These are phyloP conservation scores for Spatholobus suberectus DNA, from an alignment of 306 rosid species.

Conservation along the genomic window DNA sequence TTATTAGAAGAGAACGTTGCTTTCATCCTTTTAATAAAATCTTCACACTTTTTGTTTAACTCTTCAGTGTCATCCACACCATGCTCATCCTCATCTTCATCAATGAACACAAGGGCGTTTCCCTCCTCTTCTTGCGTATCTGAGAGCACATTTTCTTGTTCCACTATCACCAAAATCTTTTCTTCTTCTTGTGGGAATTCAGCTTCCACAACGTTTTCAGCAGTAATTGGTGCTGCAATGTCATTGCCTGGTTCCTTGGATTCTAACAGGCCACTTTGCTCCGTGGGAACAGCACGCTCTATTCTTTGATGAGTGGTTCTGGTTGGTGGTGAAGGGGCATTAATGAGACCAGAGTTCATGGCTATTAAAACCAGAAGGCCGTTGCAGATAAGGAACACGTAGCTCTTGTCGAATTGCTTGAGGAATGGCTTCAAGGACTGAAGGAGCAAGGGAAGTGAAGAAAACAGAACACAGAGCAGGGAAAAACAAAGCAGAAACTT, in stretches of 20 bases:
- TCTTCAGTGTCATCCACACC: constrained; percentile 59
- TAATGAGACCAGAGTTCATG: constrained; percentile 51
- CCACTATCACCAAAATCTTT: not conserved
- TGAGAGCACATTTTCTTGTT: not conserved
- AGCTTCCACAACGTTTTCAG: not conserved
- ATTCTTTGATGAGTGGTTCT: not conserved
- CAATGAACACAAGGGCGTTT: not conserved
- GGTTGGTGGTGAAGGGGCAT: constrained; percentile 34
- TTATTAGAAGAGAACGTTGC: constrained; percentile 48
- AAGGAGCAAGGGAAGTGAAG: constrained; percentile 41
- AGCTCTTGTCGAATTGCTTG: constrained; percentile 54
- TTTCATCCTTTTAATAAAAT: constrained; percentile 74
- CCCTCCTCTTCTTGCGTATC: not conserved
- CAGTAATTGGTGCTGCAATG: not conserved
- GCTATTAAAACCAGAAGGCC: constrained; percentile 59
- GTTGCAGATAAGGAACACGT: constrained; percentile 74
- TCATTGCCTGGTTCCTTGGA: not conserved
- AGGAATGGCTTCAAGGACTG: constrained; percentile 44
- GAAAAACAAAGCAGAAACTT: constrained; percentile 53
- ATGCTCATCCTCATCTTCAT: constrained; percentile 18
- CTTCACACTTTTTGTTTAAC: constrained; percentile 81
- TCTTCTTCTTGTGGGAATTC: constrained; percentile 34
- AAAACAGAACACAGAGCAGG: constrained; percentile 39
- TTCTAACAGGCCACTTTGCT: not conserved
- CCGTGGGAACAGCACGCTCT: not conserved